Conservation (phyloP, 106 monocot species). For the Dendrobium officinale region DNA sequence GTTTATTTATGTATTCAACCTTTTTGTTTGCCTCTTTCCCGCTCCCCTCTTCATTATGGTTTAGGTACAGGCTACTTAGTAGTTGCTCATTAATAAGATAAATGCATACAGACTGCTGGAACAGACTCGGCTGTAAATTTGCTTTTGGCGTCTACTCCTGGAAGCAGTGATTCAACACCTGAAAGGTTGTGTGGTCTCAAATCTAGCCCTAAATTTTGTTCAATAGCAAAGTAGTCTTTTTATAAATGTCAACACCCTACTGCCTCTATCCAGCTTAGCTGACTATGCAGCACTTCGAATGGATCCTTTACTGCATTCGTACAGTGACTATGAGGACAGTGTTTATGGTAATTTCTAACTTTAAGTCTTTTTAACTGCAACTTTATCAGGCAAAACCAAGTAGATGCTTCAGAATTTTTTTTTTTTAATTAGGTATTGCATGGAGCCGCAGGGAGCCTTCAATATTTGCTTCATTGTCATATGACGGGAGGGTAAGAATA, state of each 20-base stretch:
- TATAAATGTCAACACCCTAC: slow-evolving; percentile 1
- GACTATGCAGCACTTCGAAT: slow-evolving; percentile 46
- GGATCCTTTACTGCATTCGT: slow-evolving; percentile 75
- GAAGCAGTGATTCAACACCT: slow-evolving; percentile 30
- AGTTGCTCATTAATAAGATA: slow-evolving; percentile 14
- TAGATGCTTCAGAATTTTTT: too few species aligned
- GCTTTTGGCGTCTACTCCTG: slow-evolving; percentile 37
- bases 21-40: background rate
- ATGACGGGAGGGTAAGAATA: slow-evolving; percentile 89
- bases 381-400: background rate
- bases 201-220: background rate
- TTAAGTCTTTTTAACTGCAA: slow-evolving; percentile 1
- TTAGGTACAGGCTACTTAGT: background rate
- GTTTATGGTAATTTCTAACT: slow-evolving; percentile 69
- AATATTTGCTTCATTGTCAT: slow-evolving; percentile 85
- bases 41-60: background rate
- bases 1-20: slow-evolving; percentile 8
- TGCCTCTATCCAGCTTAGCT: slow-evolving; percentile 26
- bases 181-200: slow-evolving; percentile 44
- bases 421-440: slow-evolving; percentile 55
- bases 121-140: slow-evolving; percentile 96
- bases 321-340: slow-evolving; percentile 91
- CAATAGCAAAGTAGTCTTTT: background rate
- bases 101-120: slow-evolving; percentile 76
- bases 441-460: slow-evolving; percentile 87